Percentiles rank a stretch among this genome's conserved stretches.
phyloP scores from a whole-genome alignment of 1,139 yeast species.

The Nakaseomyces sp. region DNA sequence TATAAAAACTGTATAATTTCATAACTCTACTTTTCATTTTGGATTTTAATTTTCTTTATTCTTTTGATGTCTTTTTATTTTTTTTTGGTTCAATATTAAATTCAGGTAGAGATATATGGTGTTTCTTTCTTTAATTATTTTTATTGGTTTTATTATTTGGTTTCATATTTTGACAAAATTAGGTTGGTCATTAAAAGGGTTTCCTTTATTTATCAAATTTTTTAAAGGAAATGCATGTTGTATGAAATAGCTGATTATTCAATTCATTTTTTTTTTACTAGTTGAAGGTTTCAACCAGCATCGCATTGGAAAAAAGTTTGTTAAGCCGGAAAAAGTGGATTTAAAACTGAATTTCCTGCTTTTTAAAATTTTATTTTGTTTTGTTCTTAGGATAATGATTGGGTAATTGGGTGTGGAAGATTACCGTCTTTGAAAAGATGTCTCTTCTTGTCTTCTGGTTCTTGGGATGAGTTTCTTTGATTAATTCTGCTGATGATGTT shows the following conservation, averaged over 20 bases:
- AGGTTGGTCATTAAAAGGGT: not conserved
- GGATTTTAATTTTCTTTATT: too few relatives aligned
- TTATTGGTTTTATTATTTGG: not conserved
- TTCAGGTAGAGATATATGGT: too few relatives aligned
- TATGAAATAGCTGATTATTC: not conserved
- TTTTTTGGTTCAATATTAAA: too few relatives aligned
- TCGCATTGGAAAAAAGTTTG: too few relatives aligned
- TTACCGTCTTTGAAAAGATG: constrained; percentile 22
- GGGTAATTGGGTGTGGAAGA: constrained; percentile 28
- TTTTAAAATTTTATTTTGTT: too few relatives aligned
- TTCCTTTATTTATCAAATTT: not conserved
- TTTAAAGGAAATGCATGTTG: not conserved
- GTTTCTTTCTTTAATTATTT: not conserved
- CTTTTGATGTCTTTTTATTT: too few relatives aligned
- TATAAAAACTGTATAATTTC: not conserved
- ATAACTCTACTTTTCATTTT: not conserved
- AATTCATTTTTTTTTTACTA: not conserved
- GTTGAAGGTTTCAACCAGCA: too few relatives aligned
- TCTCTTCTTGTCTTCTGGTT: constrained; percentile 10
- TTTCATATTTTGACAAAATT: not conserved
- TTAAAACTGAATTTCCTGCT: too few relatives aligned
- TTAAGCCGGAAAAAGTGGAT: too few relatives aligned
- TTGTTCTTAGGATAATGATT: constrained; percentile 21
- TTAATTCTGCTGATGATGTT: constrained; percentile 20
- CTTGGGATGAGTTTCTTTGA: constrained; percentile 10